phyloP scores from a whole-genome alignment of 2,329 filamentous ascomycete species.

The Fusarium sp. region DNA sequence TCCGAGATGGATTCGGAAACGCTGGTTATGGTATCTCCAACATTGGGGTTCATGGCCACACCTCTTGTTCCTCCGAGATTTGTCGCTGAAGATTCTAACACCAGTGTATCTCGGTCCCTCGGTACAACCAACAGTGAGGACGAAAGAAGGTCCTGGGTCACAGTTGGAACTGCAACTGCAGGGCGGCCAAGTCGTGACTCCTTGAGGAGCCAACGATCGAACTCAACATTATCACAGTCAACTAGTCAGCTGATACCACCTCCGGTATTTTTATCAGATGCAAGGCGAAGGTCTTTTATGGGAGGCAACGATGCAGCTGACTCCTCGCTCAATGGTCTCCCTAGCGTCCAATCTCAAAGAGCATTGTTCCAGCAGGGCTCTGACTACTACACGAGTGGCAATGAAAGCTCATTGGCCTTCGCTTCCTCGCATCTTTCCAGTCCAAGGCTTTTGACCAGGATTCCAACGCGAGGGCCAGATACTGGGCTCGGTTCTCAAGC shows the following conservation, averaged over 20 bases:
- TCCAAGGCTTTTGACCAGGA: conserved; percentile 33
- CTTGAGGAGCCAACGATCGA: conserved; percentile 37
- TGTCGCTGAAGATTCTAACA: conserved; percentile 38
- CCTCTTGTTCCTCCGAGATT: conserved; percentile 39
- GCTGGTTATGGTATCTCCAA: conserved; percentile 42
- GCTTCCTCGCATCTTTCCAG: conserved; percentile 42
- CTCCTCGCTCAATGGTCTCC: conserved; percentile 42
- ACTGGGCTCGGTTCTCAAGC: background rate
- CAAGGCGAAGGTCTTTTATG: conserved; percentile 40
- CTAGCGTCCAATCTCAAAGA: conserved; percentile 34
- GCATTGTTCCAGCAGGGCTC: conserved; percentile 33
- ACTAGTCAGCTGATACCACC: conserved; percentile 46
- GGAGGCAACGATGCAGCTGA: conserved; percentile 43
- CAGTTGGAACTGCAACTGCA: conserved; percentile 41
- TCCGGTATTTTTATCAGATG: conserved; percentile 41
- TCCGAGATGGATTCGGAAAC: conserved; percentile 39
- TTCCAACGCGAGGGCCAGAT: conserved; percentile 9
- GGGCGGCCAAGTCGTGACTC: conserved; percentile 41
- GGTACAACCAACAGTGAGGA: conserved; percentile 38
- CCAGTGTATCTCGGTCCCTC: conserved; percentile 27
- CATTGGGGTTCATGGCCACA: conserved; percentile 33
- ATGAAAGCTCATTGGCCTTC: conserved; percentile 48
- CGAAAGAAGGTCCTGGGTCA: conserved; percentile 48
- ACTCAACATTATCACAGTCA: conserved; percentile 43
- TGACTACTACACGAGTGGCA: conserved; percentile 43